These are phyloP conservation scores for Microascus cirrosus DNA, from an alignment of 2,329 filamentous ascomycete species.

Conservation along the genomic window DNA sequence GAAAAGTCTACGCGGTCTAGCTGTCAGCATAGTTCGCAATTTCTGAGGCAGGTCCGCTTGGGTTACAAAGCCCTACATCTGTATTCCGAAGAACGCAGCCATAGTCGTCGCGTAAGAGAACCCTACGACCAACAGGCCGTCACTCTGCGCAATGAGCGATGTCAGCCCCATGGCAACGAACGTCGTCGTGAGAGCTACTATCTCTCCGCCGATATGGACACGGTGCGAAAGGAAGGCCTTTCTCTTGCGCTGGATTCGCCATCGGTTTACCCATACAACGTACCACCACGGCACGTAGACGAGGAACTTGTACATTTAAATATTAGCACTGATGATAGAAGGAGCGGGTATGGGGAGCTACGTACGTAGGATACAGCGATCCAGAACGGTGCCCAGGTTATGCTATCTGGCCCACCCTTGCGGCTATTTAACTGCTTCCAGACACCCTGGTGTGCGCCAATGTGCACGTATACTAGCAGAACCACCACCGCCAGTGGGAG, in stretches of 20 bases:
- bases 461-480: neutral
- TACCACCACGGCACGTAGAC: constrained; percentile 4
- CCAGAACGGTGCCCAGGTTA: constrained; percentile 4
- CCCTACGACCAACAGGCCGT: neutral
- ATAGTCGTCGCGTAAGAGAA: constrained; percentile 1
- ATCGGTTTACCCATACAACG: constrained; percentile 1
- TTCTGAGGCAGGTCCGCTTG: too few relatives aligned
- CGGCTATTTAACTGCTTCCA: neutral
- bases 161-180: neutral
- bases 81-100: neutral
- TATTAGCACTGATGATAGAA: neutral
- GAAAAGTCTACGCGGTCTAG: neutral
- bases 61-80: constrained; percentile 1
- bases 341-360: neutral
- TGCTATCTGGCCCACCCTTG: neutral
- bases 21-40: neutral
- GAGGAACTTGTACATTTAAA: neutral
- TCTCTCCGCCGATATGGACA: neutral
- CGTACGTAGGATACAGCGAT: constrained; percentile 1
- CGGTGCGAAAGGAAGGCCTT: neutral
- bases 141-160: neutral
- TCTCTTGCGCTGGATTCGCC: neutral
- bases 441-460: neutral
- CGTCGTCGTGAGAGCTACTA: neutral
- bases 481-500: neutral